phyloP scores from a whole-genome alignment of 768 basidiomycete genomes.

The Collybia nuda region DNA sequence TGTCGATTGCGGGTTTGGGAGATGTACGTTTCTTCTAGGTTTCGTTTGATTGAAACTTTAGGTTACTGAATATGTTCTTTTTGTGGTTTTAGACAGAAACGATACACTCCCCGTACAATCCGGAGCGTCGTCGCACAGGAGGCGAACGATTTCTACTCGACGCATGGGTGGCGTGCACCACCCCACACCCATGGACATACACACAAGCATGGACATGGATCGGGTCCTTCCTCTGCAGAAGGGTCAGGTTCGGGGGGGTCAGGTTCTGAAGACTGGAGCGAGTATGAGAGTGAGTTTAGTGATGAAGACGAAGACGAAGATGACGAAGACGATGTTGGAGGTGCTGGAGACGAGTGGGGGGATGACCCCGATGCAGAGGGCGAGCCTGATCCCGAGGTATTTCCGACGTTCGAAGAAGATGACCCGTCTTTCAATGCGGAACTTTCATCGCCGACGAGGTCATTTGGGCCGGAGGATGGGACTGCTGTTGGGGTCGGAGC shows the following conservation, averaged over 20 bases:
- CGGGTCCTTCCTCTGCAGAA: no score
- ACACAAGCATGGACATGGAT: not conserved
- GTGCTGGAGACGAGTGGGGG: not conserved
- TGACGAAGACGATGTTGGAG: constrained; percentile 1
- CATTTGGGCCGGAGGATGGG: not conserved
- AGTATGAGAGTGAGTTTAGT: constrained; percentile 20
- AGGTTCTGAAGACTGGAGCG: constrained; percentile 20
- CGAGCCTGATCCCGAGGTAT: constrained; percentile 31
- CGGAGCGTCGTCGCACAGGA: constrained; percentile 21
- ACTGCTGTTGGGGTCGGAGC: not conserved
- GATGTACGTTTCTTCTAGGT: constrained; percentile 14
- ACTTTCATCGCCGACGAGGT: constrained; percentile 23
- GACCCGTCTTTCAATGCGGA: constrained; percentile 39
- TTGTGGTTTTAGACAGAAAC: constrained; percentile 9
- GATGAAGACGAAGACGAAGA: constrained; percentile 8
- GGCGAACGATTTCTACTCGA: constrained; percentile 17
- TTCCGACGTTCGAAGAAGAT: constrained; percentile 6
- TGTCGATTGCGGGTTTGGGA: constrained; percentile 17
- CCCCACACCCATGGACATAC: not conserved
- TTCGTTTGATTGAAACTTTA: not conserved
- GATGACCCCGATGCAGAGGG: constrained; percentile 25
- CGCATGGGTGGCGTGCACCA: constrained; percentile 13
- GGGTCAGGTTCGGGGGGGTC: no score
- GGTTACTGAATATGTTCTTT: not conserved
- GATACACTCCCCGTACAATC: constrained; percentile 18